These are phyloP conservation scores for Aspergillus hiratsukae DNA, from an alignment of 2,329 filamentous ascomycete genomes.

Conservation along the genomic window DNA sequence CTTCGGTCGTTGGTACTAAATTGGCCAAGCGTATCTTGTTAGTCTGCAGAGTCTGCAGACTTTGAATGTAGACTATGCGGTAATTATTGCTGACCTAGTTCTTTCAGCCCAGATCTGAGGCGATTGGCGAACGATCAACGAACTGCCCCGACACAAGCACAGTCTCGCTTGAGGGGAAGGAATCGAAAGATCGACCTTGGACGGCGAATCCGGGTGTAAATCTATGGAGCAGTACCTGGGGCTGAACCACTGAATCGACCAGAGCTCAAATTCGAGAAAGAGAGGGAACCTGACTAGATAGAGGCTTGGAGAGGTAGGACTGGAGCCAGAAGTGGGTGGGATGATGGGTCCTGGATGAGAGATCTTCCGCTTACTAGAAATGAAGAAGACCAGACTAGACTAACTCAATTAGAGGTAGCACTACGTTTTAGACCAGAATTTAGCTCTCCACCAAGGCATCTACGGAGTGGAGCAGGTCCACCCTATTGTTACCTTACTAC, in stretches of 20 bases:
- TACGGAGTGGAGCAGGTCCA: no score
- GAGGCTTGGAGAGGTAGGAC: no score
- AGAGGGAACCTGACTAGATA: not conserved
- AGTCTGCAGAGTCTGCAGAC: no score
- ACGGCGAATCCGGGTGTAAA: not conserved
- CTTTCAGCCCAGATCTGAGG: not conserved
- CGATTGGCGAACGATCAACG: not conserved
- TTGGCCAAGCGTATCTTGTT: not conserved
- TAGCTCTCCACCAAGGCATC: not conserved
- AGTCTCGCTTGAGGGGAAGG: not conserved
- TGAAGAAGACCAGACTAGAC: not conserved
- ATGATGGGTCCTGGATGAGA: not conserved
- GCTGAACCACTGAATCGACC: not conserved
- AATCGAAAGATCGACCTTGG: not conserved
- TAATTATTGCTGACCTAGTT: not conserved
- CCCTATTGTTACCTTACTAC: not conserved
- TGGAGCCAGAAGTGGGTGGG: not conserved
- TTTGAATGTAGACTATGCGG: not conserved
- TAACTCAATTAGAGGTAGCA: not conserved
- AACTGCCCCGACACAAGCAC: not conserved
- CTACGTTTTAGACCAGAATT: not conserved
- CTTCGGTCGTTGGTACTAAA: not conserved
- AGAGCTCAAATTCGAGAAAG: not conserved
- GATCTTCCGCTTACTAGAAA: not conserved
- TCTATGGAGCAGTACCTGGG: not conserved